These are phyloP conservation scores for Dioscorea dumetorum DNA, from an alignment of 106 monocot species.

Conservation along the genomic window DNA sequence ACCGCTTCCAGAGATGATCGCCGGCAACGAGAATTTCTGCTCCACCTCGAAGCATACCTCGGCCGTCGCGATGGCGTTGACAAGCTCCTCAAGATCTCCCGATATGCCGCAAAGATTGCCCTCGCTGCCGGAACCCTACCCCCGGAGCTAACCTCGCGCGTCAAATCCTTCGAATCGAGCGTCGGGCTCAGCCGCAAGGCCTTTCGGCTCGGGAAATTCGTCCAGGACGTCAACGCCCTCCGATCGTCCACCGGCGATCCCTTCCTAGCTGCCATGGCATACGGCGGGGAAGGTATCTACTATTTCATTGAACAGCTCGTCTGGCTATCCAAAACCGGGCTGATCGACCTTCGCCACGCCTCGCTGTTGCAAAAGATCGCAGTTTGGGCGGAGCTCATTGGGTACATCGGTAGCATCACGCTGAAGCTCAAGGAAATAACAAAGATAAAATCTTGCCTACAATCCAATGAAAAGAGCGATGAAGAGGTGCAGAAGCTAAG, in stretches of 20 bases:
- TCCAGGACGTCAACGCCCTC: slow-evolving; percentile 89
- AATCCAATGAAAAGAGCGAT: slow-evolving; percentile 11
- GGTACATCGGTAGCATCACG: slow-evolving; percentile 62
- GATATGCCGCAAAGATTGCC: slow-evolving; percentile 82
- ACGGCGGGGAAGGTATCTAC: slow-evolving; percentile 89
- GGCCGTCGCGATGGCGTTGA: slow-evolving; percentile 90
- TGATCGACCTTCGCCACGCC: slow-evolving; percentile 24
- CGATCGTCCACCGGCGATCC: slow-evolving; percentile 28
- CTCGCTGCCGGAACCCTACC: slow-evolving; percentile 40
- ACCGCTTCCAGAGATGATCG: no score
- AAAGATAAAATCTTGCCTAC: slow-evolving; percentile 29
- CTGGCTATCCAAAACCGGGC: slow-evolving; percentile 77
- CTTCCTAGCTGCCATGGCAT: slow-evolving; percentile 40
- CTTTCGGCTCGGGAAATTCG: slow-evolving; percentile 95
- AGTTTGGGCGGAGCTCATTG: slow-evolving; percentile 80
- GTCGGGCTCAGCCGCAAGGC: slow-evolving; percentile 94
- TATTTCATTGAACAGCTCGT: slow-evolving; percentile 96
- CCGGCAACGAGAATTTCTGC: slow-evolving; percentile 59
- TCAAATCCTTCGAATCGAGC: slow-evolving; percentile 84
- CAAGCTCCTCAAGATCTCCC: slow-evolving; percentile 94
- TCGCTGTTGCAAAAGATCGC: slow-evolving; percentile 42
- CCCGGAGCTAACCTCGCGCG: slow-evolving; percentile 34
- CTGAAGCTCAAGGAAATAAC: slow-evolving; percentile 54
- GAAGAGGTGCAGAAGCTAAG: slow-evolving; percentile 28
- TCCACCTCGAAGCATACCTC: slow-evolving; percentile 92